Conservation (phyloP, 495 filamentous ascomycete genomes). For the Penicillium flavigenum region DNA sequence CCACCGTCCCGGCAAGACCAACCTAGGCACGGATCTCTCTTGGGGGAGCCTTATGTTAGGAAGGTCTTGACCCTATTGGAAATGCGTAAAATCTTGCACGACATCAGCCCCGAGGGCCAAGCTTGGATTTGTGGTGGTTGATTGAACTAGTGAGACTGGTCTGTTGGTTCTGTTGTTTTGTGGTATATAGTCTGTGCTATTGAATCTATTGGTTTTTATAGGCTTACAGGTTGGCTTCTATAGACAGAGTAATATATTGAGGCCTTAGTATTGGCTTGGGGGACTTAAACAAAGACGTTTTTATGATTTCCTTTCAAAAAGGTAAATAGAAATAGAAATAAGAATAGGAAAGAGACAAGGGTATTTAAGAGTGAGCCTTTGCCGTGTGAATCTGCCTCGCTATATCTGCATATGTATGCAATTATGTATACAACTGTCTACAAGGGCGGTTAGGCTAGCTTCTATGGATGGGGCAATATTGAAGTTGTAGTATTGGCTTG, state of each 20-base stretch:
- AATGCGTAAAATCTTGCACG: no score
- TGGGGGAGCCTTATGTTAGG: no score
- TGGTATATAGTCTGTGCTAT: background rate
- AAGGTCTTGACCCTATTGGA: no score
- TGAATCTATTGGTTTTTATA: background rate
- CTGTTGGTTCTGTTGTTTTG: background rate
- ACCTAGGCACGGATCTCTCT: no score
- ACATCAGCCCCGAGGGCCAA: no score
- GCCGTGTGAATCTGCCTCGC: background rate
- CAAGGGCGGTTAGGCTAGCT: background rate
- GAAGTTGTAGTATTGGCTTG: background rate
- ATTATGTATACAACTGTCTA: no score
- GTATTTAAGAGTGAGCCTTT: background rate
- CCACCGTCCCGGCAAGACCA: no score
- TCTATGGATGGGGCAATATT: background rate
- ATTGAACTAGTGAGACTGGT: background rate
- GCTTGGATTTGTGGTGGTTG: no score
- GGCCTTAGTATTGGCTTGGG: background rate
- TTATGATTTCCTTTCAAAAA: background rate
- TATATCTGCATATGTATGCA: no score
- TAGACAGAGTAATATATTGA: background rate
- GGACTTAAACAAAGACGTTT: background rate
- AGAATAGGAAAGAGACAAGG: background rate
- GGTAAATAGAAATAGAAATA: background rate
- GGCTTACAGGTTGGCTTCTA: background rate